phyloP scores from a whole-genome alignment of 1,284 basidiomycete genomes.

The Vanrija pseudolonga region DNA sequence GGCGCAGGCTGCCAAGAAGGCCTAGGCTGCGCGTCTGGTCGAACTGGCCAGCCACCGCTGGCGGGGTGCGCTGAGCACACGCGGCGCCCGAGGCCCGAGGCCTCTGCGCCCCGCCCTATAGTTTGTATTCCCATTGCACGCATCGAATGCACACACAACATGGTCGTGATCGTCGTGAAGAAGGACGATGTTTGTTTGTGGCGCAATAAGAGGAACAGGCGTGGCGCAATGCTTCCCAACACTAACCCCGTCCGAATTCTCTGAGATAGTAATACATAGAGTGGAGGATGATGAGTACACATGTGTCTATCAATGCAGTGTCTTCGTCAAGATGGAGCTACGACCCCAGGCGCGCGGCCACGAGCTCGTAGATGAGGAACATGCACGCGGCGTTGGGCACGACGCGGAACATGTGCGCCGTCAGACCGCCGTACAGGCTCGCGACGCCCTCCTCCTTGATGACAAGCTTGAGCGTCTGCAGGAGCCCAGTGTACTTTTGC shows the following conservation, averaged over 20 bases:
- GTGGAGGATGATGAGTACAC: neutral
- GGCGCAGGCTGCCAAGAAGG: conserved; percentile 56
- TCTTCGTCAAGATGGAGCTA: neutral
- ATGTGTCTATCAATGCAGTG: conserved; percentile 2
- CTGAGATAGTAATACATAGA: conserved; percentile 17
- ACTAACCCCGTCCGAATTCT: too few relatives aligned
- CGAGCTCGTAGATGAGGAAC: conserved; percentile 58
- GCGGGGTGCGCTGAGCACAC: neutral
- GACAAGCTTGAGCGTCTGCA: conserved; percentile 80
- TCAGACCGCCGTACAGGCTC: conserved; percentile 86
- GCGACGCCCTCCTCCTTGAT: conserved; percentile 73
- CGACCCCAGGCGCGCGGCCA: conserved; percentile 36
- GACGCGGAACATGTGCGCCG: conserved; percentile 91
- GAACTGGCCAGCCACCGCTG: too few relatives aligned
- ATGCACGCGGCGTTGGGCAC: conserved; percentile 97
- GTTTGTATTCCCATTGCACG: too few relatives aligned
- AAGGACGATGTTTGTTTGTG: too few relatives aligned
- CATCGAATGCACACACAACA: too few relatives aligned
- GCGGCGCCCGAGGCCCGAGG: neutral
- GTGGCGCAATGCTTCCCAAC: too few relatives aligned
- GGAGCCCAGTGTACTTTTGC: conserved; percentile 76
- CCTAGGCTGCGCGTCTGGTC: too few relatives aligned
- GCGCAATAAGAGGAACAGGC: neutral
- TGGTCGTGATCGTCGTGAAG: too few relatives aligned
- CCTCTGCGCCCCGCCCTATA: neutral